Evolutionary conservation across 2,329 filamentous ascomycete genomes (phyloP).

Genomic region (Septoria petroselini): DNA sequence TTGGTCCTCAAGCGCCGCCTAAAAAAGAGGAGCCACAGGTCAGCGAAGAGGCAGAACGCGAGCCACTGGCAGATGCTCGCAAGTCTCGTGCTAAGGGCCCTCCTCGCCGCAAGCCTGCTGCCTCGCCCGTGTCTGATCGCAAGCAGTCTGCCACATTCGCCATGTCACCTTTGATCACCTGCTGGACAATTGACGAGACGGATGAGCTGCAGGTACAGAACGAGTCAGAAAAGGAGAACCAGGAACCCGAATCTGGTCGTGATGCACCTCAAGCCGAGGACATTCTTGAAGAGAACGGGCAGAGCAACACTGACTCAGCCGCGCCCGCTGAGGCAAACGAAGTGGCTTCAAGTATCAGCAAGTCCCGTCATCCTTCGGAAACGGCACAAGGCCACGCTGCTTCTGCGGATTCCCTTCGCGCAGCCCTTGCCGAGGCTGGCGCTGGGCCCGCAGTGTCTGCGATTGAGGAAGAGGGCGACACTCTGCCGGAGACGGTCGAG

Average conservation of each 20-base stretch:
- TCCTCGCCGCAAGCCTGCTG: conserved; percentile 66
- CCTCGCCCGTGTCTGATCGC: conserved; percentile 53
- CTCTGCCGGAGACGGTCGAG: conserved; percentile 9
- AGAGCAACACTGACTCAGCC: conserved; percentile 28
- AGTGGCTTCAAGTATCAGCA: conserved; percentile 21
- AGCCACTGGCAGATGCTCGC: conserved; percentile 79
- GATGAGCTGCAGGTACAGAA: conserved; percentile 39
- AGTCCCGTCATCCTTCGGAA: conserved; percentile 21
- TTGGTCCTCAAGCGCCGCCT: conserved; percentile 71
- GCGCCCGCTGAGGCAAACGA: conserved; percentile 24
- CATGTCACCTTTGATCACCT: conserved; percentile 39
- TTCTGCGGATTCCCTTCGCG: conserved; percentile 26
- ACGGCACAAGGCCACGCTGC: conserved; percentile 20
- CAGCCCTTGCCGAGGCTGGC: conserved; percentile 26
- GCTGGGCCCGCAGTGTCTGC: conserved; percentile 23
- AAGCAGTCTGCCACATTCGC: conserved; percentile 49
- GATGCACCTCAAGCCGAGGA: conserved; percentile 26
- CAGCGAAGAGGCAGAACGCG: conserved; percentile 63
- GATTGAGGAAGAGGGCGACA: conserved; percentile 12
- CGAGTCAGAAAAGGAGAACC: conserved; percentile 20
- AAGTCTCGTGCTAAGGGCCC: conserved; percentile 89
- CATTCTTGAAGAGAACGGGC: conserved; percentile 28
- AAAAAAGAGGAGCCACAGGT: conserved; percentile 63
- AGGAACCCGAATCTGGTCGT: conserved; percentile 7
- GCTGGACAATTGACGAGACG: conserved; percentile 46